Percentiles rank a stretch among this genome's conserved stretches.
Evolutionary conservation across 768 basidiomycete species (phyloP).

Genomic region (Trametes elegans): DNA sequence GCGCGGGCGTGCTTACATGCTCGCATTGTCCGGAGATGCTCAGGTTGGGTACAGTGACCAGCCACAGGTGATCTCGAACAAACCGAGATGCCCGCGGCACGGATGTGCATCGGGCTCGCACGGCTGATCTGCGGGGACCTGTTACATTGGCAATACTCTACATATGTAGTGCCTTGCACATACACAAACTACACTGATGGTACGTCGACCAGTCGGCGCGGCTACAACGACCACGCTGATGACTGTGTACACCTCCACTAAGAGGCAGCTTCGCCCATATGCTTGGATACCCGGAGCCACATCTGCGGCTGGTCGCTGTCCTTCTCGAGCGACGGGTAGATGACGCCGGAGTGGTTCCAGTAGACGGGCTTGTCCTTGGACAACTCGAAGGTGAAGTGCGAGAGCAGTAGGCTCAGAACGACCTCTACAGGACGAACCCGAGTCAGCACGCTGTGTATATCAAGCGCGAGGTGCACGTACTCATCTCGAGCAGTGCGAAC

Average conservation of each 20-base stretch:
- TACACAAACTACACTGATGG: too few relatives aligned
- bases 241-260: neutral
- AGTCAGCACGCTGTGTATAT: too few relatives aligned
- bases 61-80: too few relatives aligned
- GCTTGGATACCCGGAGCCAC: neutral
- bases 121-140: too few relatives aligned
- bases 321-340: neutral
- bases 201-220: too few relatives aligned
- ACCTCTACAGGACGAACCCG: neutral
- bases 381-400: neutral
- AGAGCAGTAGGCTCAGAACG: neutral
- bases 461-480: neutral
- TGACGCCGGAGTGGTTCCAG: neutral
- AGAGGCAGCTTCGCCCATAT: too few relatives aligned
- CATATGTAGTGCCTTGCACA: too few relatives aligned
- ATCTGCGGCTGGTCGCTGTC: neutral
- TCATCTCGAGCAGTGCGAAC: constrained; percentile 21
- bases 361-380: neutral
- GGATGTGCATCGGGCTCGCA: too few relatives aligned
- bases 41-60: too few relatives aligned
- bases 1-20: neutral
- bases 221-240: neutral
- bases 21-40: too few relatives aligned
- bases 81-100: too few relatives aligned
- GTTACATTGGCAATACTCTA: too few relatives aligned